phyloP scores from a whole-genome alignment of 805 yeast species.

The Candida yuanshanica region DNA sequence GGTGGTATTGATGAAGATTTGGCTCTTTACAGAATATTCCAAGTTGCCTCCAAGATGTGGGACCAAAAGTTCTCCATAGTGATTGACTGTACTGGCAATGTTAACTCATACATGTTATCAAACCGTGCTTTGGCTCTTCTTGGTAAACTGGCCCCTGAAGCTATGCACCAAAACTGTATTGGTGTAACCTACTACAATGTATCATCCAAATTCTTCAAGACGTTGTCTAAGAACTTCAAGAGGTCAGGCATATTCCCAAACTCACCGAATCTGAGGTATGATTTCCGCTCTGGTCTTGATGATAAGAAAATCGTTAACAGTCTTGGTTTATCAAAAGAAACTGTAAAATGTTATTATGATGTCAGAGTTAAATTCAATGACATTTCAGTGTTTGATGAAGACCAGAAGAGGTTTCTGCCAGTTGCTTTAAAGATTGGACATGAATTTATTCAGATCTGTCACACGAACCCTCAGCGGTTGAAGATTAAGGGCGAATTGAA shows the following conservation, averaged over 20 bases:
- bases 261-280: conserved; percentile 17
- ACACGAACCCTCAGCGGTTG: conserved; percentile 37
- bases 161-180: conserved; percentile 45
- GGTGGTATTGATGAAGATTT: conserved; percentile 40
- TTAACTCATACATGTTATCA: conserved; percentile 24
- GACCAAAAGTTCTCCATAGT: conserved; percentile 57
- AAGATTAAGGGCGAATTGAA: conserved; percentile 32
- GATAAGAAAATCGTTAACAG: conserved; percentile 38
- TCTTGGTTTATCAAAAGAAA: conserved; percentile 38
- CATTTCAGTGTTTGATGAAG: conserved; percentile 45
- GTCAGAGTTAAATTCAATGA: conserved; percentile 48
- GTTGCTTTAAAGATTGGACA: conserved; percentile 66
- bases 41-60: conserved; percentile 67
- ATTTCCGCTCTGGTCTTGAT: conserved; percentile 42
- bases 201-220: conserved; percentile 22
- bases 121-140: conserved; percentile 31
- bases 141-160: conserved; percentile 44
- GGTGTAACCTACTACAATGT: conserved; percentile 45
- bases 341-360: conserved; percentile 39
- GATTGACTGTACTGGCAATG: conserved; percentile 63
- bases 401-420: conserved; percentile 46
- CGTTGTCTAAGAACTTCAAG: conserved; percentile 22
- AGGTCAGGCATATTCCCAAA: conserved; percentile 13
- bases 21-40: conserved; percentile 54
- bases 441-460: conserved; percentile 53